Base-by-base conservation (phyloP, 2,329 filamentous ascomycete genomes). In the Coleophoma eucalyptorum region DNA sequence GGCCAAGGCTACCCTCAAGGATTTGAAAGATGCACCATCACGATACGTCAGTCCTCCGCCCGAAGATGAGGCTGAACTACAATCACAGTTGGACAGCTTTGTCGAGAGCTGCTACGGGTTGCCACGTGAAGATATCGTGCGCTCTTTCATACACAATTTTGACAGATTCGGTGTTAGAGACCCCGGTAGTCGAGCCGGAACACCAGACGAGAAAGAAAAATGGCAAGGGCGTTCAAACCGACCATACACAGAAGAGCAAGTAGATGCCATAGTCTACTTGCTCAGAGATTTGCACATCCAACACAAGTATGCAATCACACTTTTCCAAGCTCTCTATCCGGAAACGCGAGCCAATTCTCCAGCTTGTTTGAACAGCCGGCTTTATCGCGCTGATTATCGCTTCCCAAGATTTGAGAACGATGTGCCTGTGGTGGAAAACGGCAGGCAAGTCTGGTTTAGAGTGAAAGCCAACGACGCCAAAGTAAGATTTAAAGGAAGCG, bases 231-330 rank as follows among this genome's bases (percentile, higher is more conserved):
- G 50, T 26, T 52, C 50, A 32, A 58, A 58, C 38, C 51, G 52
- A 13, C 35, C 52, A 5, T 58, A 58, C 31, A 49, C 44, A 3
- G 19, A 20, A 5, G 52, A 55, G 37, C 50, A 56, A 20, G 47
- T 56, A 6, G 44, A 53, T 26, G 55, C 48, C 4, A 57, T 58
- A 10, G 42, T 52, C 2, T 58, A 58, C 20, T 19, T 50, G n/a
- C 46, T 49, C 15, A 47, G 52, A 8, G 56, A 58, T 38, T 33
- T 37, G 12, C 48, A 31, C 2, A 34, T 50, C 6, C n/a, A 5
- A 13, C 21, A n/a, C 19, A 44, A 16, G 11, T 15, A n/a, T 32
- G 26, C 20, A 15, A 4, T 31, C 3, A 12, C 4, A n/a, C 26
- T 44, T n/a, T 44, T 26, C 21, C 10, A n/a, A 26, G 26, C 5